Conservation (phyloP, 2,329 filamentous ascomycete genomes). For the Botrytis squamosa region DNA sequence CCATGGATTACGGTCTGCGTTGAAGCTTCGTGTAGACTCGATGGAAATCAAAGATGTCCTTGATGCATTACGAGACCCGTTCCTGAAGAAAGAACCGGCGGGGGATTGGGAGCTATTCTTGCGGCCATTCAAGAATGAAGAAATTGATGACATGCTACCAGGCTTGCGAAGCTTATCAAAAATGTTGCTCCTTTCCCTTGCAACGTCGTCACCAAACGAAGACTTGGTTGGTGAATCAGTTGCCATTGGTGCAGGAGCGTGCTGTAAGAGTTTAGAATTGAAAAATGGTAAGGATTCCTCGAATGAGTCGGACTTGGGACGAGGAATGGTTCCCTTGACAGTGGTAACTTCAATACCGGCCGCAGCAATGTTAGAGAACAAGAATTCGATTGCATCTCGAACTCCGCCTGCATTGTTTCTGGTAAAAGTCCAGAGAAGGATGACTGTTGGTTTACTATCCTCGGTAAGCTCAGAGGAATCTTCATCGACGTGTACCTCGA, state of each 20-base stretch:
- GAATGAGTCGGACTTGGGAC: conserved; percentile 98
- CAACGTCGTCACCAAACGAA: conserved; percentile 77
- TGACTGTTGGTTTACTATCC: conserved; percentile 57
- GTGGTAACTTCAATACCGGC: conserved; percentile 85
- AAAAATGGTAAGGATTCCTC: conserved; percentile 97
- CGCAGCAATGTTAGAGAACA: conserved; percentile 81
- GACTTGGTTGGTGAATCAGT: conserved; percentile 88
- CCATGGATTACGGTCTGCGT: conserved; percentile 94
- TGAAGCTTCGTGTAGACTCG: conserved; percentile 87
- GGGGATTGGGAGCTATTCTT: conserved; percentile 90
- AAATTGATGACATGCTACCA: conserved; percentile 89
- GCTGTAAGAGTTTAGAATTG: conserved; percentile 92
- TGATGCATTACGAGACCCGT: conserved; percentile 82
- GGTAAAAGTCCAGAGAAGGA: conserved; percentile 78
- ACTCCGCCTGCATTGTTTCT: conserved; percentile 95
- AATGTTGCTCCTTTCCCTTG: conserved; percentile 75
- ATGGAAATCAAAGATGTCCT: conserved; percentile 95
- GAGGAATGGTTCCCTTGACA: conserved; percentile 90
- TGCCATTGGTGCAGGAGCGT: conserved; percentile 75
- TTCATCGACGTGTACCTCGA: conserved; percentile 75
- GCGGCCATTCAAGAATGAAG: conserved; percentile 91
- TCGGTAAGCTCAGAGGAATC: conserved; percentile 58
- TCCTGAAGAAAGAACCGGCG: conserved; percentile 83
- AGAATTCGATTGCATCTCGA: conserved; percentile 92
- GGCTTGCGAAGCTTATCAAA: conserved; percentile 94